phyloP scores from a whole-genome alignment of 208 protist genomes.

The Herpetomonas muscarum region DNA sequence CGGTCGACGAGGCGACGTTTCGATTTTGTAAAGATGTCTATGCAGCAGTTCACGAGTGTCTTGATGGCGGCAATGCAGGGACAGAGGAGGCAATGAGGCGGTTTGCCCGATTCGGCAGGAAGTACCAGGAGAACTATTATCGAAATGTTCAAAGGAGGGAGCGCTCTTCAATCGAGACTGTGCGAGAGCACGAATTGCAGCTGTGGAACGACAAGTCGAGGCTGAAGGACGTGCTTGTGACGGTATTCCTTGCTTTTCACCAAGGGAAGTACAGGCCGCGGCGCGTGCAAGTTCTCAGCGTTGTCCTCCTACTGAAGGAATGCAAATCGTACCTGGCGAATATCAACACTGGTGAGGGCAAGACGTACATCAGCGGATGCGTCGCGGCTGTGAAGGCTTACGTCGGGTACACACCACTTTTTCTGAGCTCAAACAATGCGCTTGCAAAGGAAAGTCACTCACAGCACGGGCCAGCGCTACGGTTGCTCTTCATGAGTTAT shows the following conservation, averaged over 20 bases:
- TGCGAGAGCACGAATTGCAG: not conserved
- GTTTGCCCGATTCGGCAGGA: too few relatives aligned
- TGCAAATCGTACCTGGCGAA: not conserved
- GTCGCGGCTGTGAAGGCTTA: not conserved
- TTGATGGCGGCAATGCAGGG: too few relatives aligned
- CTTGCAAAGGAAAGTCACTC: not conserved
- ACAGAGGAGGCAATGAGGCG: too few relatives aligned
- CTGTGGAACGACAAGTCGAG: not conserved
- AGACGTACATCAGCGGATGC: conserved; percentile 6
- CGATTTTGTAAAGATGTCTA: too few relatives aligned
- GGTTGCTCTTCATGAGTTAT: not conserved
- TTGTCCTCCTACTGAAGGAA: not conserved
- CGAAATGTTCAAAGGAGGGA: too few relatives aligned
- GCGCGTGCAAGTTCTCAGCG: not conserved
- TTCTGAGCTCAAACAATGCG: not conserved
- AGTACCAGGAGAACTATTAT: too few relatives aligned
- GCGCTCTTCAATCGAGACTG: too few relatives aligned
- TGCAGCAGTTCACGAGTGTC: too few relatives aligned
- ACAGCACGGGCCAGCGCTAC: not conserved
- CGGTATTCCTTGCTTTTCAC: not conserved
- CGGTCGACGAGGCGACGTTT: too few relatives aligned
- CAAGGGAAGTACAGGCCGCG: not conserved
- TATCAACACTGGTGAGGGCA: conserved; percentile 2
- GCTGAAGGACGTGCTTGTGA: not conserved
- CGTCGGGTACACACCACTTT: not conserved